Base-by-base conservation (phyloP, 1,284 basidiomycete genomes). In the Phlebopus sp. region DNA sequence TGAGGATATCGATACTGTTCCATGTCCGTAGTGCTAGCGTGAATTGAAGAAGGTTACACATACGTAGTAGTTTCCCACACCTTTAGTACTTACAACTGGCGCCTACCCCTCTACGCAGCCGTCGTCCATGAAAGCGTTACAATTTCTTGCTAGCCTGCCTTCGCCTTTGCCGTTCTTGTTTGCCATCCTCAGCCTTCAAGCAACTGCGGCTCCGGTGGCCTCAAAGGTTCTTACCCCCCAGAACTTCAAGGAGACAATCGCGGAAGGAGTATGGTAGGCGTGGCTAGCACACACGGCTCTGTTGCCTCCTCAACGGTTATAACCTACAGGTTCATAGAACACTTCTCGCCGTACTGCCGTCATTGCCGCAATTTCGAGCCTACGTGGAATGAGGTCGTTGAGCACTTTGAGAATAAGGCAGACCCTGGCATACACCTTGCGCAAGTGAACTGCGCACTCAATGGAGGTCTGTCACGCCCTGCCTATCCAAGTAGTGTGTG, bases 381-480 rank as follows among this genome's bases (percentile, higher is more conserved):
- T 0, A 92, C 85, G 29, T 99, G 95, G 93, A 74, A 80, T 31
- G 70, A 84, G 42, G 73, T 97, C 3, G 79, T 79, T 1, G 66
- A 71, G 23, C 77, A 86, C 31, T 81, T 81, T 47, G 74, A 80
- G 50, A 64, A 68, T 37, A 72, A 78, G 32, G 67, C 76, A 34
- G 66, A 78, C 58, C 76, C 84, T 0, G 74, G 75, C 8, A 81
- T 96, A 10, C 77, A 81, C 47, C 76, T 94, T 50, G 92, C 87
- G 0, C 92, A 93, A 62, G 85, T 97, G 37, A 85, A 96, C 67
- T 97, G 94, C 62, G 76, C 84, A 0, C 75, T 86, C 3, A 75
- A 92, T 62, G 91, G 91, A 59, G 92, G 92, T 89, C 52, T 53
- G 86, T 34, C 9, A 44, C 8, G 31, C 34, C 6, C 10, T 15